Base-by-base conservation (phyloP, 176 grass and related monocot species). In the Carex littledalei region DNA sequence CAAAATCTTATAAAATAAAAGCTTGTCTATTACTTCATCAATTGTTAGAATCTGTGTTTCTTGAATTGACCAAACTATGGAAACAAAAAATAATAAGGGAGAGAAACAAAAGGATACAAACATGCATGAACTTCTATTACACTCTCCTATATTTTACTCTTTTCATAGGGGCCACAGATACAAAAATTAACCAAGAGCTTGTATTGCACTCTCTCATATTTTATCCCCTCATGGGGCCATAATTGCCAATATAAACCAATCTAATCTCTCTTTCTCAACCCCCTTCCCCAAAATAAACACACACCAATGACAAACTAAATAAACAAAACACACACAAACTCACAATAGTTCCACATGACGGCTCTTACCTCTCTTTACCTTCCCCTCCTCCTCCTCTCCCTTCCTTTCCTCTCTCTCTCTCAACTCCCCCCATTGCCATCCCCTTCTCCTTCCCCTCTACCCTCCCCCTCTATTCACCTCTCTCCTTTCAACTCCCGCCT, bases 241-340 rank as follows among this genome's bases (percentile, higher is more conserved):
- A 81, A 29, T 62, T 37, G 85, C 83, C 83, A 79, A 91, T 94
- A 94, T 87, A 93, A 88, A 78, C 86, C 84, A 86, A 86, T 86
- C 87, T 29, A 68, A 92, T 82, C 80, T 26, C 37, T 45, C 37
- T 29, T 45, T 49, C 80, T 49, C 61, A 83, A 34, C 45, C 32
- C 35, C 80, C 37, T 63, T 83, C 59, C 80, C 15, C 61, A 26
- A 67, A 66, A 24, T 26, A 83, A 62, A 15, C 67, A 37, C 85
- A 85, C 92, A 47, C 84, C 70, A 63, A 79, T 49, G 84, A 67
- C 69, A 45, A 69, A 61, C 50, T 84, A 69, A 71, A 76, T 81
- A 9, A 80, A 65, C 71, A 83, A 58, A 11, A 91, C 34, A 21
- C 64, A 63, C 45, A 63, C 61, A 61, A 78, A 78, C 66, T 69